These are phyloP conservation scores for Coemansia sp. DNA, from an alignment of 192 early-diverging fungal genomes.

Conservation along the genomic window DNA sequence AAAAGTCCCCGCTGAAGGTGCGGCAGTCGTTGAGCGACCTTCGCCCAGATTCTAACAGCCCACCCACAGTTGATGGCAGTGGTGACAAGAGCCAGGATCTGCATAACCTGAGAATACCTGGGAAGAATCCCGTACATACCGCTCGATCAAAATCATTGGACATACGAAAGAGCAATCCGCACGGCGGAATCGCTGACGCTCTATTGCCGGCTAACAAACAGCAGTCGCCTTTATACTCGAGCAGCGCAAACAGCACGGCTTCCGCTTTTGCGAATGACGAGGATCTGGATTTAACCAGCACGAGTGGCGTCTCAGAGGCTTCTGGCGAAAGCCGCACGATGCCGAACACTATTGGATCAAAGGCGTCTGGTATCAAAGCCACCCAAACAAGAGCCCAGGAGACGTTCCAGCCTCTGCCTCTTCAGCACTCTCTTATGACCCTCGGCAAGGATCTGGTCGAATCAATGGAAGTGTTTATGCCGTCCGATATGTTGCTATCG, in stretches of 20 bases:
- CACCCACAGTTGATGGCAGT: not conserved
- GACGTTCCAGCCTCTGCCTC: not conserved
- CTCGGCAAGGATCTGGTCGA: constrained; percentile 44
- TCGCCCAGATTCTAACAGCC: constrained; percentile 8
- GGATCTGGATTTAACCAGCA: not conserved
- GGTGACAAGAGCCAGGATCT: constrained; percentile 5
- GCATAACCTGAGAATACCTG: not conserved
- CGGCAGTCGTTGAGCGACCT: constrained; percentile 33
- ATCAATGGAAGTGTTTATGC: constrained; percentile 14
- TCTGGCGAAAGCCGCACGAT: constrained; percentile 2
- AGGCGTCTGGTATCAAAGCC: not conserved
- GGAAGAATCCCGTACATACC: not conserved
- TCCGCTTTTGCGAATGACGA: not conserved
- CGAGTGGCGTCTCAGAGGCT: constrained; percentile 1
- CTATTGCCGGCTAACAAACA: not conserved
- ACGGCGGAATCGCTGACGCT: not conserved
- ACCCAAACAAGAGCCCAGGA: not conserved
- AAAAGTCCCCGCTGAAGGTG: constrained; percentile 14
- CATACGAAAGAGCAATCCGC: constrained; percentile 2
- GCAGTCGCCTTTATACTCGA: not conserved
- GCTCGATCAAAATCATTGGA: constrained; percentile 26
- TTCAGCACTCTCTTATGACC: constrained; percentile 12
- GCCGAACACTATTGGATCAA: not conserved
- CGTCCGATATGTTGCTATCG: not conserved
- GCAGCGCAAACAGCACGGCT: constrained; percentile 2